These are phyloP conservation scores for Rhodamnia argentea DNA, from an alignment of 345 rosid species.

Conservation along the genomic window DNA sequence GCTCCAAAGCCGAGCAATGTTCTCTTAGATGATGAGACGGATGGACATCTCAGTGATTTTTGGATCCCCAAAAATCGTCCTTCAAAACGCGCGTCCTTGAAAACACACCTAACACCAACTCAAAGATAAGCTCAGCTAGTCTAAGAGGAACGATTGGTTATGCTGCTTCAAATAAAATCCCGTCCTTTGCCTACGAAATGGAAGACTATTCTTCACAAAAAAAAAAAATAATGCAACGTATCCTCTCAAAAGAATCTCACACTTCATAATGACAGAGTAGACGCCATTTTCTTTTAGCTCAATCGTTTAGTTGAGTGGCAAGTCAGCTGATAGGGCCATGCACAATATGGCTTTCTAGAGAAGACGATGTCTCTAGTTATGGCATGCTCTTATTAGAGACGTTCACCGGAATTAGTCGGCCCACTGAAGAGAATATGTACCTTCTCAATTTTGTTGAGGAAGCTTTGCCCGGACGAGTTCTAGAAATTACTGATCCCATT, in stretches of 20 bases:
- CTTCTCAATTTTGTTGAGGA: background rate
- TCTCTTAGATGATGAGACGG: too few relatives aligned
- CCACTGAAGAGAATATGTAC: constrained; percentile 1
- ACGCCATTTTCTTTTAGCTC: background rate
- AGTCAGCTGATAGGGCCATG: too few relatives aligned
- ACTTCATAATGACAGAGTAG: too few relatives aligned
- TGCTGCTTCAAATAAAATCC: too few relatives aligned
- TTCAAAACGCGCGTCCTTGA: too few relatives aligned
- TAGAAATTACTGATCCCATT: constrained; percentile 6
- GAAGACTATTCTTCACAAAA: background rate
- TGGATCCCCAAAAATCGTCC: too few relatives aligned
- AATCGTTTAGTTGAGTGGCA: background rate
- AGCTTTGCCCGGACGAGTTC: constrained; percentile 1
- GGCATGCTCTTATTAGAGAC: constrained; percentile 18
- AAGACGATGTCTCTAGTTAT: constrained; percentile 19
- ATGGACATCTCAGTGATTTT: too few relatives aligned
- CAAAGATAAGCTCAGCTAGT: too few relatives aligned
- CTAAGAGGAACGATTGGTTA: too few relatives aligned
- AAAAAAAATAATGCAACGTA: background rate
- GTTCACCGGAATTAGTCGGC: constrained; percentile 11
- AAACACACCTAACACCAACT: too few relatives aligned
- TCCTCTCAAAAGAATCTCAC: background rate
- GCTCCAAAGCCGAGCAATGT: background rate
- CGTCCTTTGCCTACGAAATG: background rate
- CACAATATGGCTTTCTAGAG: constrained; percentile 17